phyloP scores from a whole-genome alignment of 805 yeast species.

The Nakazawaea populi region DNA sequence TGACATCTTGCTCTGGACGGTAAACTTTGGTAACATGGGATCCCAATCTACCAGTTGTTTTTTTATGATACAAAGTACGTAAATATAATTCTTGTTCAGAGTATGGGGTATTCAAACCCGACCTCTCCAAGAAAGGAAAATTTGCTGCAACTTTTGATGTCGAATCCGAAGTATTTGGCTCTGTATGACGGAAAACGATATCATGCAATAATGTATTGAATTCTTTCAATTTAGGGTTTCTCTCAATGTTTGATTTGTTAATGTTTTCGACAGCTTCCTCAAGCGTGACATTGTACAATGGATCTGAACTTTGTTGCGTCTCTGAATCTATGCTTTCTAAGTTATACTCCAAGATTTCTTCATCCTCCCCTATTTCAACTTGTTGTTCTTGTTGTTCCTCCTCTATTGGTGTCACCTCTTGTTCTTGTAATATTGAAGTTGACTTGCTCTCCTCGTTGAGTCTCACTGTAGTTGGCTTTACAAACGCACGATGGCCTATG shows the following conservation, averaged over 20 bases:
- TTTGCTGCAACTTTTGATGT: constrained; percentile 12
- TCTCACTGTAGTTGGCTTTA: neutral
- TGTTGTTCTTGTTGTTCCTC: neutral
- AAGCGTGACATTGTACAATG: constrained; percentile 1
- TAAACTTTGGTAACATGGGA: constrained; percentile 60
- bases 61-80: constrained; percentile 62
- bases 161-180: neutral
- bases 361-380: neutral
- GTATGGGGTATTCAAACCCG: constrained; percentile 60
- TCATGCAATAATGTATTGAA: constrained; percentile 1
- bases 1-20: constrained; percentile 60
- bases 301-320: neutral
- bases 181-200: constrained; percentile 5
- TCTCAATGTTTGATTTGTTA: neutral
- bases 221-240: constrained; percentile 6
- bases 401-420: neutral
- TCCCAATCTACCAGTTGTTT: constrained; percentile 53
- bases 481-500: neutral
- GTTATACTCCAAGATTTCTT: neutral
- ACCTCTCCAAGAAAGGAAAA: constrained; percentile 61
- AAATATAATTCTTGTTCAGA: constrained; percentile 71
- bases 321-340: neutral
- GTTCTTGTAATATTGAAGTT: neutral
- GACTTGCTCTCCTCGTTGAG: neutral
- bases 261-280: constrained; percentile 2